These are phyloP conservation scores for Turnera subulata DNA, from an alignment of 345 rosid genomes.

Conservation along the genomic window DNA sequence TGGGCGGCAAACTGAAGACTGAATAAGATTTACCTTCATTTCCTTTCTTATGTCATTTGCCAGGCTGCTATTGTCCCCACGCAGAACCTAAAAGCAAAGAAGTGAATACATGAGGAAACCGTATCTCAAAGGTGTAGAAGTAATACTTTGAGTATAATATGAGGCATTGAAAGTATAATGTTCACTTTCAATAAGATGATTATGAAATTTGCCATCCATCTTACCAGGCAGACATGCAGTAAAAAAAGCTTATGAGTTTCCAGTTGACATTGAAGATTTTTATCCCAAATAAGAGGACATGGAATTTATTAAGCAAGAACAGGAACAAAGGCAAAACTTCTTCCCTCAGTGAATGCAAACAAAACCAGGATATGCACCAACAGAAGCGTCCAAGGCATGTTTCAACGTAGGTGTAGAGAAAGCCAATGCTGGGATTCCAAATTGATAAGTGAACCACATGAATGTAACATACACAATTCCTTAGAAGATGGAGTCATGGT, in stretches of 20 bases:
- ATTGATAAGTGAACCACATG: neutral
- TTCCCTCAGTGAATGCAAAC: too few relatives aligned
- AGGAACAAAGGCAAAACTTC: too few relatives aligned
- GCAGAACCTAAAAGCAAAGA: conserved; percentile 52
- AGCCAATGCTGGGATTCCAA: neutral
- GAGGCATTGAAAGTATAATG: neutral
- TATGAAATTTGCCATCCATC: neutral
- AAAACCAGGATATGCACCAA: neutral
- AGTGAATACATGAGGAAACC: conserved; percentile 13
- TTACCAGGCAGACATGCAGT: neutral
- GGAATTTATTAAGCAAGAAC: too few relatives aligned
- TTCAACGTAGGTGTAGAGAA: neutral
- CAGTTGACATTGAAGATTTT: neutral
- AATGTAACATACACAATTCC: neutral
- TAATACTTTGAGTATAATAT: neutral
- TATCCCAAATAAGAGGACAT: neutral
- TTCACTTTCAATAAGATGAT: conserved; percentile 6
- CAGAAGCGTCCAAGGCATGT: neutral
- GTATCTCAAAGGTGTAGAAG: neutral
- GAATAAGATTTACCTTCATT: conserved; percentile 94
- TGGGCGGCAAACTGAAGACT: too few relatives aligned
- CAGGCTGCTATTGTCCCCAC: conserved; percentile 78
- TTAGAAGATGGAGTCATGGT: conserved; percentile 1
- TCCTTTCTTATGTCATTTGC: conserved; percentile 95
- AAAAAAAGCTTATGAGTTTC: neutral